These are phyloP conservation scores for Penicillium sp. DNA, from an alignment of 2,329 filamentous ascomycete species.

Conservation along the genomic window DNA sequence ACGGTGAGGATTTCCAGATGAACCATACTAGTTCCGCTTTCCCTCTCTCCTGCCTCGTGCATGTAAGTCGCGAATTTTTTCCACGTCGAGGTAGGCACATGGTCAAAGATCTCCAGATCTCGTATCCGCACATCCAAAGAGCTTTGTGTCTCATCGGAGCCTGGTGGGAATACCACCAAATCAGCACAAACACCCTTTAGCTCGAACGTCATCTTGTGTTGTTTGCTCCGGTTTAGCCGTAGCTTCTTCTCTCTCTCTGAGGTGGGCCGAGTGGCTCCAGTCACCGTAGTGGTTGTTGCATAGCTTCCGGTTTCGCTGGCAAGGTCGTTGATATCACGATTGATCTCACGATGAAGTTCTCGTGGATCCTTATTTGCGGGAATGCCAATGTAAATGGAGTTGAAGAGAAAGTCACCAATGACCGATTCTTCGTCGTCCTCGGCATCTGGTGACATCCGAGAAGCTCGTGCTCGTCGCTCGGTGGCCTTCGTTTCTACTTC, in stretches of 20 bases:
- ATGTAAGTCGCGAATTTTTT: constrained; percentile 97
- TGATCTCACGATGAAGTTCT: constrained; percentile 80
- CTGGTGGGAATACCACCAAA: constrained; percentile 74
- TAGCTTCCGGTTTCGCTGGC: constrained; percentile 87
- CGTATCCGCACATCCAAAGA: constrained; percentile 80
- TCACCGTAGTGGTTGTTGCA: constrained; percentile 66
- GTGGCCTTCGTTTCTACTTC: constrained; percentile 81
- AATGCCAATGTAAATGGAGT: constrained; percentile 96
- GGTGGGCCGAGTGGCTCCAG: constrained; percentile 37
- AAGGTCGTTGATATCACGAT: constrained; percentile 81
- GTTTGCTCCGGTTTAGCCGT: constrained; percentile 77
- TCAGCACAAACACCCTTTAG: constrained; percentile 81
- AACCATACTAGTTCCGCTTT: constrained; percentile 84
- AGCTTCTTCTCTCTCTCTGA: constrained; percentile 57
- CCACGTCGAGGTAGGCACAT: constrained; percentile 94
- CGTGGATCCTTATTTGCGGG: constrained; percentile 80
- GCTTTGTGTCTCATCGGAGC: constrained; percentile 77
- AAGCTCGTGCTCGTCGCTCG: constrained; percentile 65
- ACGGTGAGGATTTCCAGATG: constrained; percentile 87
- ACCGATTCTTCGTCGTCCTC: constrained; percentile 75
- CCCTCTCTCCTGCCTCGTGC: constrained; percentile 79
- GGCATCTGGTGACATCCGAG: constrained; percentile 54
- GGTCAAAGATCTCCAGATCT: constrained; percentile 88
- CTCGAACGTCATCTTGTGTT: constrained; percentile 95
- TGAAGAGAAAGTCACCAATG: constrained; percentile 95